Evolutionary conservation across 1,284 basidiomycete genomes (phyloP).

Genomic region (Cutaneotrichosporon mucoides): DNA sequence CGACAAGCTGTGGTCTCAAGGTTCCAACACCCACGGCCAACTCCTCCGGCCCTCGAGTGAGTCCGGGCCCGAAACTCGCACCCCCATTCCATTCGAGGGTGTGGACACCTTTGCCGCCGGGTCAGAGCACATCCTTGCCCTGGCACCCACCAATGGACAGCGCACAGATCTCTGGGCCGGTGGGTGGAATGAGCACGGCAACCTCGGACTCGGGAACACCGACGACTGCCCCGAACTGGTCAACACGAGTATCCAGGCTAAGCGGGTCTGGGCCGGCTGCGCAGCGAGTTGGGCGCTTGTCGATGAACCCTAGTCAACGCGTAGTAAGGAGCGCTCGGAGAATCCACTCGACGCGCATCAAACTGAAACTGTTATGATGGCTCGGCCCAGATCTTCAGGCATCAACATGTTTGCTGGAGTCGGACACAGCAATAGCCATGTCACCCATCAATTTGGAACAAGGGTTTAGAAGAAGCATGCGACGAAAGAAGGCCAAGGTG

Average conservation of each 20-base stretch:
- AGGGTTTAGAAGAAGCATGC: no score
- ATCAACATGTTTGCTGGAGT: no score
- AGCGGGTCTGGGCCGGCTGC: constrained; percentile 13
- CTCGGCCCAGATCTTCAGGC: no score
- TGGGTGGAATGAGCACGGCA: constrained; percentile 97
- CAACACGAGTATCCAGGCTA: neutral
- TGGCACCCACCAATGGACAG: neutral
- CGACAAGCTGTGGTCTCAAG: constrained; percentile 54
- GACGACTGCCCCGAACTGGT: constrained; percentile 51
- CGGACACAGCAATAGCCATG: no score
- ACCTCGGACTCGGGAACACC: constrained; percentile 65
- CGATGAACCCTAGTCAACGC: no score
- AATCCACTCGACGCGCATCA: neutral
- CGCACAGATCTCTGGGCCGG: constrained; percentile 62
- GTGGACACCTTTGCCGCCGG: constrained; percentile 56
- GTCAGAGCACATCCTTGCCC: constrained; percentile 71
- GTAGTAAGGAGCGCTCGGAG: neutral
- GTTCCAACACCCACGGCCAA: constrained; percentile 66
- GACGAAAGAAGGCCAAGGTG: no score
- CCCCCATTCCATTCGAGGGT: neutral
- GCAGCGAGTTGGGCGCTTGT: constrained; percentile 12
- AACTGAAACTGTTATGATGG: no score
- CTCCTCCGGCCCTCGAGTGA: constrained; percentile 44
- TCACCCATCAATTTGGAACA: no score
- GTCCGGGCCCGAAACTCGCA: constrained; percentile 1